Base-by-base conservation (phyloP, 2,329 filamentous ascomycete species). In the Fusarium azukiicola region DNA sequence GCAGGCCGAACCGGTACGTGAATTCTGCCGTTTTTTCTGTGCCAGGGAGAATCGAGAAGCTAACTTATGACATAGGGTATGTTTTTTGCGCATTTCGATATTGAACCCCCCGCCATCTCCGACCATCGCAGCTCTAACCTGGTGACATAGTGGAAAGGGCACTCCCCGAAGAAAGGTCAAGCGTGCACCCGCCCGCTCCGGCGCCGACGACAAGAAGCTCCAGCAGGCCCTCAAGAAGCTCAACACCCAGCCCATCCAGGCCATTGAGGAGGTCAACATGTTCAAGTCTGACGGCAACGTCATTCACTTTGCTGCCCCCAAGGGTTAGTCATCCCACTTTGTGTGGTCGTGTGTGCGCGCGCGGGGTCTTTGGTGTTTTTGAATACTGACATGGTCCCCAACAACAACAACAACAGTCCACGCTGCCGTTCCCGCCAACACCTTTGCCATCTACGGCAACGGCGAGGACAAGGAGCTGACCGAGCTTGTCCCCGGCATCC, bases 211-310 rank as follows among this genome's bases (percentile, higher is more conserved):
- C 95, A 99, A 99, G 96, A 99, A 99, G 95, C 96, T 99, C 81
- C 98, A 99, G 92, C 94, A 95, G 79, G 92, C 96, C 79, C 94
- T 99, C 83, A 99, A 99, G 96, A 99, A 99, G 96, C 95, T 99
- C 90, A 99, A 99, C 91, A 97, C 98, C 75, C 98, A 99, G 94
- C 98, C 98, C 86, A 99, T 99, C 91, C 97, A 98, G 93, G 96
- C 96, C 83, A 99, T 99, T 86, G 98, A 99, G 95, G 98, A 99
- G 93, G 98, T 99, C 89, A 99, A 99, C 95, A 99, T 99, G 98
- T 99, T 99, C 95, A 99, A 99, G 96, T 96, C 96, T 88, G 98
- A 99, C 89, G 98, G 98, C 90, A 99, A 99, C 90, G 98, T 99
- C 90, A 99, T 99, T 87, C 98, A 99, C 94, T 99, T 99, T 89